Base-by-base conservation (phyloP, 192 early-diverging fungal genomes). In the Umbelopsis ramanniana region DNA sequence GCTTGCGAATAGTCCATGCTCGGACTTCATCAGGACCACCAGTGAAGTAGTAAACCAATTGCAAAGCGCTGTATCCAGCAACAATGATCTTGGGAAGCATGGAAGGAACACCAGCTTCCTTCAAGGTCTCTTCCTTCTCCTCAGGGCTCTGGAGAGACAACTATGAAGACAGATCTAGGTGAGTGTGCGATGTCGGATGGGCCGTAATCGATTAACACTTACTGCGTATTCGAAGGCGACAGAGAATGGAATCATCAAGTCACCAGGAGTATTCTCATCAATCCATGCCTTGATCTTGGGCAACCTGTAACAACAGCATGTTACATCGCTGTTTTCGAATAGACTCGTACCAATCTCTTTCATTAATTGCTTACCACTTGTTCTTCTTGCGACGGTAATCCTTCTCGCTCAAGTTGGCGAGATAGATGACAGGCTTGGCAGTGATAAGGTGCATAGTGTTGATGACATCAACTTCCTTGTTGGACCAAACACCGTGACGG, bases 351-450 rank as follows among this genome's bases (percentile, higher is more conserved):
- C n/a, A n/a, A n/a, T n/a, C n/a, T n/a, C n/a, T n/a, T n/a, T n/a
- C n/a, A n/a, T n/a, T n/a, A 43, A 43, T 11, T 43, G n/a, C 33
- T 19, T 15, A 69, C 63, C 70, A 89, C 77, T 84, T 76, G 80
- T 92, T 90, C 71, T 90, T 87, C 46, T 87, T 86, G 35, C 84
- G 46, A 40, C 83, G 60, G 63, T 90, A 94, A 43, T 93, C 92
- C 4, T 89, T 76, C 68, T 92, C 88, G 45, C 79, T 84, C 40
- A 93, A 81, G 78, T 95, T 95, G 81, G 82, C 83, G 38, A 94
- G 83, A 63, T 87, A 87, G 17, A 93, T 84, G 71, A 91, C 90
- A 0, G 93, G 93, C 72, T 94, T 94, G 33, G 92, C 92, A 0
- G 93, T 93, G 45, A 94, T 79, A 33, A 94, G 84, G 66, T 88